These are phyloP conservation scores for Zizania latifolia DNA, from an alignment of 176 grass and related monocot genomes.

Conservation along the genomic window DNA sequence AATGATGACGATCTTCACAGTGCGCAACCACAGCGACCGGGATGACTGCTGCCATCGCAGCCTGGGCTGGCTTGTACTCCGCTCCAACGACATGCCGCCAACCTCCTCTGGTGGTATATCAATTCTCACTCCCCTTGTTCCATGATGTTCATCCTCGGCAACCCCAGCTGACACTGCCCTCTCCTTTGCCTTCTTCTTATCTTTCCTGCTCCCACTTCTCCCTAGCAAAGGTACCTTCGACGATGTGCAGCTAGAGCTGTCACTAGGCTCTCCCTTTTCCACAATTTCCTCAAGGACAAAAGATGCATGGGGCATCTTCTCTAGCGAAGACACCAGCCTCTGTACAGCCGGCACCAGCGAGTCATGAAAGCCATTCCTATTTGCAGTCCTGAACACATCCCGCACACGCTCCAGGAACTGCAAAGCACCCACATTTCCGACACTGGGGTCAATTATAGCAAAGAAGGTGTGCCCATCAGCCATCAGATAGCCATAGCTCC, in stretches of 20 bases:
- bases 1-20: slow-evolving; percentile 61
- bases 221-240: slow-evolving; percentile 66
- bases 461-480: slow-evolving; percentile 68
- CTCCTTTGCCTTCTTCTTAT: slow-evolving; percentile 57
- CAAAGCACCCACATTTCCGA: slow-evolving; percentile 57
- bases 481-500: slow-evolving; percentile 66
- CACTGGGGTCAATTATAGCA: slow-evolving; percentile 72
- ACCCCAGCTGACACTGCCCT: background rate
- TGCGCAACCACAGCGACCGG: slow-evolving; percentile 46
- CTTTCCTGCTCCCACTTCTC: slow-evolving; percentile 55
- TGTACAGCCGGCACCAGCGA: slow-evolving; percentile 66
- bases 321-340: slow-evolving; percentile 59
- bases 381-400: slow-evolving; percentile 39
- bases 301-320: slow-evolving; percentile 68
- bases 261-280: slow-evolving; percentile 17
- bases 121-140: slow-evolving; percentile 39
- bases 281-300: slow-evolving; percentile 34
- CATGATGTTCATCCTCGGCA: slow-evolving; percentile 23
- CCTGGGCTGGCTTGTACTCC: slow-evolving; percentile 46
- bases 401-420: slow-evolving; percentile 63
- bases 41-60: slow-evolving; percentile 37
- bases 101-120: slow-evolving; percentile 45
- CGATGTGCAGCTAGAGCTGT: slow-evolving; percentile 44
- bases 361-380: slow-evolving; percentile 43
- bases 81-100: slow-evolving; percentile 41